A percentile compares a stretch with the other conserved stretches of the same genome.
These are phyloP conservation scores for Rubus parviflorus DNA, from an alignment of 306 rosid genomes.

Conservation along the genomic window DNA sequence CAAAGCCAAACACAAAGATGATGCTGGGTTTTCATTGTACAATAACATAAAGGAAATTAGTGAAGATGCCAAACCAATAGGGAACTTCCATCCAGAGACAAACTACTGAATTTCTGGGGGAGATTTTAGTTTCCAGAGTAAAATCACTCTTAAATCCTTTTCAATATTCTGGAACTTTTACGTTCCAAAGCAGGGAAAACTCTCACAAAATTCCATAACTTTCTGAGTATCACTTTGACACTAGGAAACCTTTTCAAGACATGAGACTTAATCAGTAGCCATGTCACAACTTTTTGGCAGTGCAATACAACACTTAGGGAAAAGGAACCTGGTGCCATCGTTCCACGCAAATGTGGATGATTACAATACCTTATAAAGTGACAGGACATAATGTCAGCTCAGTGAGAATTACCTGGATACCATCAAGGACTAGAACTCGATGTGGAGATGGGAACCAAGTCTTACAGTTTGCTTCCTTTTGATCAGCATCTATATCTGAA, in stretches of 20 bases:
- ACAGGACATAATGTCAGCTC: constrained; percentile 9
- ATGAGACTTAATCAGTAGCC: background rate
- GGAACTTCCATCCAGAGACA: background rate
- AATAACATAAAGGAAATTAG: background rate
- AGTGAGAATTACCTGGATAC: constrained; percentile 66
- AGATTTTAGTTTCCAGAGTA: too few species aligned
- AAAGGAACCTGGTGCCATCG: constrained; percentile 4
- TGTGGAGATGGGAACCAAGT: constrained; percentile 60
- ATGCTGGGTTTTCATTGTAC: background rate
- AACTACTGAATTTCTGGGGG: too few species aligned
- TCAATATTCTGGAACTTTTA: background rate
- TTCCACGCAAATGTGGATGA: background rate
- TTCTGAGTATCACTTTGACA: background rate
- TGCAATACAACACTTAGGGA: background rate
- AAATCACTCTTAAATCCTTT: background rate
- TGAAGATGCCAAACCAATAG: background rate
- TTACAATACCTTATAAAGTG: constrained; percentile 5
- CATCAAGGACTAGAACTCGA: constrained; percentile 84
- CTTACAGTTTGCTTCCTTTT: constrained; percentile 35
- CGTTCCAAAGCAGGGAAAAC: background rate
- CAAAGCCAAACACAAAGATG: background rate
- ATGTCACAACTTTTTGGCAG: background rate
- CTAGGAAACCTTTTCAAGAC: constrained; percentile 2
- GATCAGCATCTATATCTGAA: constrained; percentile 38
- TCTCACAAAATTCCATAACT: background rate